Evolutionary conservation across 805 yeast genomes (phyloP), one percentile per base, ranked within the genome.

Genomic region (Scheffersomyces ergatensis): DNA sequence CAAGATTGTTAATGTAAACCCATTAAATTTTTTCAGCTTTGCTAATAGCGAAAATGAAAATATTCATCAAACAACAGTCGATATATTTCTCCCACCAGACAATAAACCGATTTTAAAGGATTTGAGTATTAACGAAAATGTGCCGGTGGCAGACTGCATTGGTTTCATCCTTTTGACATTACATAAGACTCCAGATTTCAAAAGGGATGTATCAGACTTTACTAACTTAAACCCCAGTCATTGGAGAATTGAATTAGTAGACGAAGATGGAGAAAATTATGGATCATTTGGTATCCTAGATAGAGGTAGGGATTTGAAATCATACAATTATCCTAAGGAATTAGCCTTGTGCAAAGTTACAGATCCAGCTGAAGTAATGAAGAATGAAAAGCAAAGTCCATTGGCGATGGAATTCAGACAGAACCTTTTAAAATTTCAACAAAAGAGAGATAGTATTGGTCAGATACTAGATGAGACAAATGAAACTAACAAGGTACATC

Each of bases 261-360:
- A 93, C 58, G 98, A 92, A 37, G 97, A 90, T 57, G 92, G 92
- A 6, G 97, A 95, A 37, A 83, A 86, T 29, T 89, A 88, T 39
- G 99, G 95, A 50, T 87, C 89, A 38, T 90, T 93, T 67, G 98
- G 98, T 1, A 79, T 90, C 1, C 66, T 93, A 40, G 92, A 85
- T 34, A 68, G 97, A 47, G 72, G 77, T 0, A 70, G 90, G 39
- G 52, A 67, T 3, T 67, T 93, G 20, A 68, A 80, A 2, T 79
- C 92, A 0, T 87, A 89, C 58, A 86, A 89, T 18, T 83, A 82
- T 40, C 72, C 74, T 4, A 87, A 82, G 48, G 97, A 89, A 49
- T 77, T 93, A 41, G 96, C 95, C 0, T 57, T 93, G 11, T 82
- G 89, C 38, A 66, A 60, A 46, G 87, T 85, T 2, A 50, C 65